Conservation (phyloP, 352 stramenopile genomes). For the Pythium coloratum region DNA sequence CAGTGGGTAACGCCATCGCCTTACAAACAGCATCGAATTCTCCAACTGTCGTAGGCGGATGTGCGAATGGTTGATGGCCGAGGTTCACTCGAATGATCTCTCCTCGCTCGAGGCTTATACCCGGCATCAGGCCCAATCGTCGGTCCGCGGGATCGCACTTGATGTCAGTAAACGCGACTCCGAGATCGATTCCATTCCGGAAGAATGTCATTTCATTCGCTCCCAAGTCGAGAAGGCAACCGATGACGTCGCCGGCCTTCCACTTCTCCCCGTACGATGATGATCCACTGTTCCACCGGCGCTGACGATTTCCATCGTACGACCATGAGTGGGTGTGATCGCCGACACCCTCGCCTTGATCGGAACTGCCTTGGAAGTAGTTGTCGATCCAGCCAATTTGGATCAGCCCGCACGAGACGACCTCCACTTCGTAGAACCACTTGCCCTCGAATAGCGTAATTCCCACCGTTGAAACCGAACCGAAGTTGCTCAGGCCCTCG, state of each 20-base stretch:
- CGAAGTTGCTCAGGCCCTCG: constrained; percentile 88
- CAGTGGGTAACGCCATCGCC: constrained; percentile 47
- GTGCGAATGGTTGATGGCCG: constrained; percentile 75
- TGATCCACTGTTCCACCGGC: constrained; percentile 90
- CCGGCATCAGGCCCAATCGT: constrained; percentile 75
- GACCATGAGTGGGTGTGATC: constrained; percentile 92
- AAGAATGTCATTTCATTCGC: constrained; percentile 86
- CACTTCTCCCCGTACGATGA: constrained; percentile 90
- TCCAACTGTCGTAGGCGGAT: constrained; percentile 55
- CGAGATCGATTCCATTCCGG: constrained; percentile 84
- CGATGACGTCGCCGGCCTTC: constrained; percentile 91
- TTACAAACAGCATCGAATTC: constrained; percentile 71
- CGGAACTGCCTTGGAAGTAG: constrained; percentile 90
- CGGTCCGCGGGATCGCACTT: constrained; percentile 48
- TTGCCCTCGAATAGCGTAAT: constrained; percentile 79
- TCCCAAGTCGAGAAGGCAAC: constrained; percentile 86
- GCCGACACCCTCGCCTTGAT: constrained; percentile 90
- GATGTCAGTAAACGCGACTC: constrained; percentile 73
- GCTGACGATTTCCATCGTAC: constrained; percentile 91
- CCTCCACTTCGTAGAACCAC: constrained; percentile 94
- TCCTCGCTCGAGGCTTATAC: constrained; percentile 83
- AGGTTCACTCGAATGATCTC: constrained; percentile 89
- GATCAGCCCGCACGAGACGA: constrained; percentile 89
- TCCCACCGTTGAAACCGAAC: constrained; percentile 76
- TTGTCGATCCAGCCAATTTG: constrained; percentile 93